Evolutionary conservation across 2,329 filamentous ascomycete genomes (phyloP), one percentile per base, ranked within the genome.

Genomic region (Neoscytalidium dimidiatum): DNA sequence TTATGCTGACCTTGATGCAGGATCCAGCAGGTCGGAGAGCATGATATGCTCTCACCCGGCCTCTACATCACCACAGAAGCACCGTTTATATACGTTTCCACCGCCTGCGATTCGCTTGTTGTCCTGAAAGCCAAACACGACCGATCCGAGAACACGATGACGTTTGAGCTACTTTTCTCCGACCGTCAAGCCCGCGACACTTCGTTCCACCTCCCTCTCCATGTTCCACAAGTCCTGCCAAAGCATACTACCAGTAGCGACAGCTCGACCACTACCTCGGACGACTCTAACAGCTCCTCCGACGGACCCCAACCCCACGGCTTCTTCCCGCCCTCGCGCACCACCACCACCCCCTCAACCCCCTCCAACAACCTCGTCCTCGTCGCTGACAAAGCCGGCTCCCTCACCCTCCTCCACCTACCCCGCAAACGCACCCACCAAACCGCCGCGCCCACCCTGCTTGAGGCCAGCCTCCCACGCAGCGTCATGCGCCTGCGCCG

Each of bases 71-170:
- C 82, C 1, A 78, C 82, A 14, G 74, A 77, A 8, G 74, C 75
- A 2, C 75, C 78, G 1, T 78, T 80, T 26, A 79, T 89, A 29
- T 83, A 85, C 66, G 77, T 88, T 52, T 83, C 85, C 1, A 88
- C 85, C 0, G 73, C 79, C 2, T 74, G 77, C 43, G 83, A 88
- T 67, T 88, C 85, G 0, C 77, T 87, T 11, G 73, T 84, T 31
- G 78, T 82, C 23, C 80, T 83, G 41, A 73, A 80, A 65, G 69
- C 41, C 70, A 74, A 77, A 14, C 56, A 46, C 19, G 41, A 33
- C 23, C 35, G 21, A 23, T 19, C 26, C 14, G 17, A 11, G 14
- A 51, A 48, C 11, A 43, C 43, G 17, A 48, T 51, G 44, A 33
- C 5, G 14, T 70, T 77, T 38, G 63, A 67, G 9, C 69, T 69